A percentile compares a stretch with the other conserved stretches of the same genome.
phyloP scores from a whole-genome alignment of 345 rosid genomes.

The Lepidium sativum region DNA sequence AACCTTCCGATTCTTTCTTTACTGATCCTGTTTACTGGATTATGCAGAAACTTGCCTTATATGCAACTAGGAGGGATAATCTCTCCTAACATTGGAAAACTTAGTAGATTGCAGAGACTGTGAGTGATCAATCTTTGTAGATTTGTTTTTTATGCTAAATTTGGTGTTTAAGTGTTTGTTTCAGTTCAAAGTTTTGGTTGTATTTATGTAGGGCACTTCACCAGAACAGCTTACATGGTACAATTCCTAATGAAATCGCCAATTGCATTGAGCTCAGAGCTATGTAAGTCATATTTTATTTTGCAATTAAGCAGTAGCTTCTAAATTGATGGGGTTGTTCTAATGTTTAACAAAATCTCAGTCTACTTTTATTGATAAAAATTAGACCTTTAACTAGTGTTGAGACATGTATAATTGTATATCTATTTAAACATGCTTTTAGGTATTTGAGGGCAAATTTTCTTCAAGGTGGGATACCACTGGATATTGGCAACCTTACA shows the following conservation, averaged over 20 bases:
- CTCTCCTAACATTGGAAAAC: constrained; percentile 90
- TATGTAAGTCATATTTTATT: constrained; percentile 43
- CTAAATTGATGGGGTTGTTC: too few species aligned
- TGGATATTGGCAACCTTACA: constrained; percentile 70
- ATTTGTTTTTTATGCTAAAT: neutral
- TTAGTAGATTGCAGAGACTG: constrained; percentile 71
- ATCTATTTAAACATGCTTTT: neutral
- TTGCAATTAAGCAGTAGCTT: neutral
- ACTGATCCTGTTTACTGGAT: neutral
- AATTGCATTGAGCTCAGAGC: constrained; percentile 83
- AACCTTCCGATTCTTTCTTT: neutral
- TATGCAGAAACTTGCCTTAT: constrained; percentile 72
- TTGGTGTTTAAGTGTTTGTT: neutral
- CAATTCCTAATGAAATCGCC: constrained; percentile 70
- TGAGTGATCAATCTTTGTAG: constrained; percentile 33
- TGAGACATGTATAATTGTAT: neutral
- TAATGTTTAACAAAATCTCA: too few species aligned
- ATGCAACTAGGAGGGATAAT: constrained; percentile 81
- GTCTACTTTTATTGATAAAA: neutral
- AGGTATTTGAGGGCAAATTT: constrained; percentile 89
- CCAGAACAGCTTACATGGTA: constrained; percentile 79
- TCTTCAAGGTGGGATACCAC: constrained; percentile 89
- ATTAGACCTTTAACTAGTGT: neutral
- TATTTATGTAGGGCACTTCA: constrained; percentile 62
- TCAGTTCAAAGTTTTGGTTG: neutral